Percentiles rank a stretch among this genome's conserved stretches.
These are phyloP conservation scores for Pseudogymnoascus pannorum DNA, from an alignment of 2,329 filamentous ascomycete species.

Conservation along the genomic window DNA sequence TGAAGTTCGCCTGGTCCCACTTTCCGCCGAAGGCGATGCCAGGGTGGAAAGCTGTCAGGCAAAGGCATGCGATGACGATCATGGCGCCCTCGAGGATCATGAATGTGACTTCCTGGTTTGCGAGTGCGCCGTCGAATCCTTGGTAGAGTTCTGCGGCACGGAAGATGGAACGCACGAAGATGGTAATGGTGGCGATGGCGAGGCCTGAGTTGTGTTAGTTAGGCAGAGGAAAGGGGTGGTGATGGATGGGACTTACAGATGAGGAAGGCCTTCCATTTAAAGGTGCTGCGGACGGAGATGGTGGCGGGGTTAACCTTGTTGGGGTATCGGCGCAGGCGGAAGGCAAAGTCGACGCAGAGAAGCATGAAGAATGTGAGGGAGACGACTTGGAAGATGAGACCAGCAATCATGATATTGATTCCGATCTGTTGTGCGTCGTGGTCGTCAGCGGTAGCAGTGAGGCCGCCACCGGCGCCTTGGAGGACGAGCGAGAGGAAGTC, in stretches of 20 bases:
- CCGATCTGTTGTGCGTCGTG: constrained; percentile 32
- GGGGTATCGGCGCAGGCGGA: constrained; percentile 15
- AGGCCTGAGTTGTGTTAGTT: constrained; percentile 23
- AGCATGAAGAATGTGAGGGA: constrained; percentile 34
- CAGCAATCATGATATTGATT: constrained; percentile 50
- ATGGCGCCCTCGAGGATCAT: constrained; percentile 39
- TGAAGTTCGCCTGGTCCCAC: constrained; percentile 13
- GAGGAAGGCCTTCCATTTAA: constrained; percentile 3
- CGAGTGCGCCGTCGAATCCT: constrained; percentile 45
- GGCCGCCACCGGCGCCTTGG: constrained; percentile 49
- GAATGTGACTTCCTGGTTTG: constrained; percentile 38
- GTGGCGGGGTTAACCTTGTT: neutral
- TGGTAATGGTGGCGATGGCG: constrained; percentile 43
- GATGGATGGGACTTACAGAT: neutral
- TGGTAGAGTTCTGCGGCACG: constrained; percentile 50
- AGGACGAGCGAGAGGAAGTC: constrained; percentile 52
- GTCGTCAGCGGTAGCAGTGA: constrained; percentile 34
- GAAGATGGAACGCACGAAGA: constrained; percentile 51
- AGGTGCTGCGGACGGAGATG: neutral
- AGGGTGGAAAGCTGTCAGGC: constrained; percentile 29
- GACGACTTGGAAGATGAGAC: constrained; percentile 49
- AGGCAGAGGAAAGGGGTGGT: neutral
- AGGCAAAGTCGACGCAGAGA: constrained; percentile 21
- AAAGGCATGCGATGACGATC: constrained; percentile 27
- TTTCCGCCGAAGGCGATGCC: constrained; percentile 22